Percentiles rank a stretch among this genome's conserved stretches.
Evolutionary conservation across 2,329 filamentous ascomycete species (phyloP).

Genomic region (Fusarium staphyleae): DNA sequence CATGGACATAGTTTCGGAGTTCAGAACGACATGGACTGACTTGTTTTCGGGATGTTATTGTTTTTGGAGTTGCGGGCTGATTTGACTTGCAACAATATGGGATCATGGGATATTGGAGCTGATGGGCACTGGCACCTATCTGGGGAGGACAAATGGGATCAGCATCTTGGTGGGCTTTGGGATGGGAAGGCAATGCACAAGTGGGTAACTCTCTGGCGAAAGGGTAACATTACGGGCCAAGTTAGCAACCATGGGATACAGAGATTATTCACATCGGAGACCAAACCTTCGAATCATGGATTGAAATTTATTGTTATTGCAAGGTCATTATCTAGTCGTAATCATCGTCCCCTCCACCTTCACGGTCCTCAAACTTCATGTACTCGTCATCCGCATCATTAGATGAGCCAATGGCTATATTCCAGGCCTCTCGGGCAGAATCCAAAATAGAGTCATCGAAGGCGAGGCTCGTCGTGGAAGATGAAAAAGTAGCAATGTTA

Average conservation of each 20-base stretch:
- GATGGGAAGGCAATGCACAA: slow-evolving; percentile 3
- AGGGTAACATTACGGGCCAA: slow-evolving; percentile 2
- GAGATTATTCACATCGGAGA: not conserved
- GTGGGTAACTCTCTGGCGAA: not conserved
- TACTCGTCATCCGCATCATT: slow-evolving; percentile 61
- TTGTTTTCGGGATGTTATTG: slow-evolving; percentile 9
- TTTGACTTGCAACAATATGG: slow-evolving; percentile 10
- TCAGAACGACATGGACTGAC: not conserved
- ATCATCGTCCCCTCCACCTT: slow-evolving; percentile 67
- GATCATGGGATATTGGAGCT: slow-evolving; percentile 13
- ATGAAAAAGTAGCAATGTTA: slow-evolving; percentile 63
- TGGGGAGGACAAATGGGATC: not conserved
- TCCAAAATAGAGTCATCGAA: slow-evolving; percentile 76
- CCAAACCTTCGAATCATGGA: not conserved
- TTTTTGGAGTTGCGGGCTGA: slow-evolving; percentile 11
- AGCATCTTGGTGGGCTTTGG: not conserved
- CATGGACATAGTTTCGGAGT: slow-evolving; percentile 1
- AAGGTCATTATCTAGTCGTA: slow-evolving; percentile 48
- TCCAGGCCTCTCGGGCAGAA: slow-evolving; percentile 75
- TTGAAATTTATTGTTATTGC: slow-evolving; percentile 1
- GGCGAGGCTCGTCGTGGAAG: slow-evolving; percentile 68
- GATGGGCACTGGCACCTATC: not conserved
- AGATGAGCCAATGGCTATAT: slow-evolving; percentile 62
- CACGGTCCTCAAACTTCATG: slow-evolving; percentile 80
- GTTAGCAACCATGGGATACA: not conserved